These are phyloP conservation scores for Nasturtium officinale DNA, from an alignment of 345 rosid genomes.

Conservation along the genomic window DNA sequence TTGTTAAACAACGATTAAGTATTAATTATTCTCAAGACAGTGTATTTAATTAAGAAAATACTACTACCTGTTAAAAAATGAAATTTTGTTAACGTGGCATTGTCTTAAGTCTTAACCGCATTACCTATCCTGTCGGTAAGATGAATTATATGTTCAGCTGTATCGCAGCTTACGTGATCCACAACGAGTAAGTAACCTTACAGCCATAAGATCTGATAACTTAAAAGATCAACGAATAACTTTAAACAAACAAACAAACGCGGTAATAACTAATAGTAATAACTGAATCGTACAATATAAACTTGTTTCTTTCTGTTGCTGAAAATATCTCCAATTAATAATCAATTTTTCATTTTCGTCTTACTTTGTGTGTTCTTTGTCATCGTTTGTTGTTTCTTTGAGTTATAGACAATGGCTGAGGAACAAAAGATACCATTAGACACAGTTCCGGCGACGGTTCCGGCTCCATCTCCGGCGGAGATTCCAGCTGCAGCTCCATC, in stretches of 20 bases:
- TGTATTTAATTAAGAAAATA: neutral
- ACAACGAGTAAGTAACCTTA: constrained; percentile 18
- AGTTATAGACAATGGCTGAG: constrained; percentile 29
- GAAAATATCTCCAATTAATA: constrained; percentile 8
- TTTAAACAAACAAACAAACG: neutral
- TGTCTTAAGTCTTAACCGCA: constrained; percentile 14
- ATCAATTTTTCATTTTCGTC: constrained; percentile 6
- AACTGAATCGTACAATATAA: neutral
- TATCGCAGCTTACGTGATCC: neutral
- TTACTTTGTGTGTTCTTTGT: constrained; percentile 1
- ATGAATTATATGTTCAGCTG: neutral
- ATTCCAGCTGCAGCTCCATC: constrained; percentile 7
- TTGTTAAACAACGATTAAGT: too few species aligned
- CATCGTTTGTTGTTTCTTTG: neutral
- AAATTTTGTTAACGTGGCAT: constrained; percentile 39
- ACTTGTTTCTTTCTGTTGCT: constrained; percentile 1
- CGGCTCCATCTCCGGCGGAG: neutral
- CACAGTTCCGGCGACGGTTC: constrained; percentile 46
- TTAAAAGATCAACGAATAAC: constrained; percentile 38
- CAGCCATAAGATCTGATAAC: constrained; percentile 9
- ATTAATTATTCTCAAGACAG: constrained; percentile 13
- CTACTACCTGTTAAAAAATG: neutral
- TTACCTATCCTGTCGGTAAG: constrained; percentile 54
- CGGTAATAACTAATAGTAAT: neutral
- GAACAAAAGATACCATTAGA: constrained; percentile 21